phyloP scores from a whole-genome alignment of 495 filamentous ascomycete genomes.

The Neurospora cerealis region DNA sequence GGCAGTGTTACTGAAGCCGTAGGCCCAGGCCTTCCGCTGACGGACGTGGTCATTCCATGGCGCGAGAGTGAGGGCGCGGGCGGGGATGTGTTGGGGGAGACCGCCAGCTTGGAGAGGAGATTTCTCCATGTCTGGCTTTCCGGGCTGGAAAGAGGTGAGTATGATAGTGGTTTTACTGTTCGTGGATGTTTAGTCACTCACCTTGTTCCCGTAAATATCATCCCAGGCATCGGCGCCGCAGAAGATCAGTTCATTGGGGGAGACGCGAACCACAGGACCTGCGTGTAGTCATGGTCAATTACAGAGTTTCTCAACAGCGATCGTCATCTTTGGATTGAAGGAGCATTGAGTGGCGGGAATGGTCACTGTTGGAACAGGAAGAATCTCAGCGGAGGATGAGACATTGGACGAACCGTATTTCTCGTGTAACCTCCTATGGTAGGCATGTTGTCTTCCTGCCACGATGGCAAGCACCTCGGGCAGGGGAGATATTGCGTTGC shows the following conservation, averaged over 20 bases:
- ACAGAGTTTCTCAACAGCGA: background rate
- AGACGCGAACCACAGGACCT: constrained; percentile 9
- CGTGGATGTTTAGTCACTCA: constrained; percentile 13
- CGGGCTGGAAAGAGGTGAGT: constrained; percentile 22
- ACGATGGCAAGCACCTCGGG: constrained; percentile 5
- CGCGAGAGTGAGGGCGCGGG: constrained; percentile 7
- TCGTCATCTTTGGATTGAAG: background rate
- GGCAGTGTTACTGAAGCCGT: constrained; percentile 39
- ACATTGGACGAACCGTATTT: constrained; percentile 2
- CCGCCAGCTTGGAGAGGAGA: constrained; percentile 35
- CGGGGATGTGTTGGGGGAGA: constrained; percentile 1
- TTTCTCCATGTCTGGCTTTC: constrained; percentile 32
- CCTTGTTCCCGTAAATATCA: constrained; percentile 35
- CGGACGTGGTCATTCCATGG: constrained; percentile 30
- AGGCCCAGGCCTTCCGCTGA: constrained; percentile 38
- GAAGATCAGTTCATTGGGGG: constrained; percentile 16
- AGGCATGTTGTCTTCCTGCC: constrained; percentile 6
- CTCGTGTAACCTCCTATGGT: constrained; percentile 6
- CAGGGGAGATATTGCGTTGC: constrained; percentile 5
- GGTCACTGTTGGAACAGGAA: background rate
- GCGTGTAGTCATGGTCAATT: background rate
- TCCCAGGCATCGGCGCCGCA: constrained; percentile 28
- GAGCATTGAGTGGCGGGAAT: background rate
- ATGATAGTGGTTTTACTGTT: constrained; percentile 32
- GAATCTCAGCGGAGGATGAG: background rate